A percentile compares a stretch with the other conserved stretches of the same genome.
Evolutionary conservation across 2,329 filamentous ascomycete genomes (phyloP).

Genomic region (Davidsoniella australis): DNA sequence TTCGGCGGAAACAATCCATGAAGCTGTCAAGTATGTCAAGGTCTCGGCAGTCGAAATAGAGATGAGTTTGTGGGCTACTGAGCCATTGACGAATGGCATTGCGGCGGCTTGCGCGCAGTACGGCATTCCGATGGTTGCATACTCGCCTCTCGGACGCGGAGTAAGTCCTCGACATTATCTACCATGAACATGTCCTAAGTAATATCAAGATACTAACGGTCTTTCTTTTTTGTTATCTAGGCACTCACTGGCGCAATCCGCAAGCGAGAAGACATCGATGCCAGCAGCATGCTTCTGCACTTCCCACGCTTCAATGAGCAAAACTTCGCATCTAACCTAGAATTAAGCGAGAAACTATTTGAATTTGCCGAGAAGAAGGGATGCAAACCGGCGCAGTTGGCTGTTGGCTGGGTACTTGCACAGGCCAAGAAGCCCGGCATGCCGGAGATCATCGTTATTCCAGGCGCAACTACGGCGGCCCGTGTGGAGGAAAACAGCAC

Average conservation of each 20-base stretch:
- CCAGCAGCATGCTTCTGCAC: constrained; percentile 28
- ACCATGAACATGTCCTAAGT: background rate
- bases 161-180: constrained; percentile 17
- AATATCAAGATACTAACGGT: no score
- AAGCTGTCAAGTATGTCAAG: constrained; percentile 27
- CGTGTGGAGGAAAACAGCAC: constrained; percentile 45
- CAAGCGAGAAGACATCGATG: constrained; percentile 34
- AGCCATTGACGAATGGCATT: constrained; percentile 33
- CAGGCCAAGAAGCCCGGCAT: constrained; percentile 33
- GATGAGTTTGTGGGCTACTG: constrained; percentile 31
- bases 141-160: constrained; percentile 50
- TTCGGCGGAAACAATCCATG: constrained; percentile 29
- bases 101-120: constrained; percentile 41
- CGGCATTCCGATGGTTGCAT: constrained; percentile 52
- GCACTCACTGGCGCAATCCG: constrained; percentile 39
- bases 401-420: constrained; percentile 43
- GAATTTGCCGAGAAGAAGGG: constrained; percentile 41
- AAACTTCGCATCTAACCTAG: constrained; percentile 46
- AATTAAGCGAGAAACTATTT: constrained; percentile 41
- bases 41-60: constrained; percentile 37
- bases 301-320: constrained; percentile 45
- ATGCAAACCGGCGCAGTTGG: constrained; percentile 45
- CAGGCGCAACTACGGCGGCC: constrained; percentile 39
- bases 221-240: constrained; percentile 19
- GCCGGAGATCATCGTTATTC: constrained; percentile 47